Conservation (phyloP, 306 rosid species). For the Pueraria montana region DNA sequence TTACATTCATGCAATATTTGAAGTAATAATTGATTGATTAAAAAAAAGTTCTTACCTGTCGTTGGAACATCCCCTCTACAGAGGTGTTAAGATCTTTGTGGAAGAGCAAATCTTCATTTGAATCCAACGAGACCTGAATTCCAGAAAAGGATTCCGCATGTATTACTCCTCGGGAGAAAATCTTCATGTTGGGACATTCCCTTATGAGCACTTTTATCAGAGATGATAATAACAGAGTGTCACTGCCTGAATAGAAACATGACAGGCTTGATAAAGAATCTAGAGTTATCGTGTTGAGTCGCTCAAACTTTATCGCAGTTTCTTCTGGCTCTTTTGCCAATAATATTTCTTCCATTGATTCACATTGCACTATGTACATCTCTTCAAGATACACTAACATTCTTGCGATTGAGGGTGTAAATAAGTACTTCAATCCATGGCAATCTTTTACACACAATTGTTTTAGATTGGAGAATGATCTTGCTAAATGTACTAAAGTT, state of each 20-base stretch:
- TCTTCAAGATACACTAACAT: background rate
- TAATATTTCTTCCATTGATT: conserved; percentile 26
- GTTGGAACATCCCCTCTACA: background rate
- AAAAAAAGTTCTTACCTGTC: background rate
- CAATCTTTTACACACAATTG: background rate
- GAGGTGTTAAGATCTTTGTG: background rate
- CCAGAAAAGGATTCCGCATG: background rate
- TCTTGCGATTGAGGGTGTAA: conserved; percentile 31
- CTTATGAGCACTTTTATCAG: background rate
- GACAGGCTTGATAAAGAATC: background rate
- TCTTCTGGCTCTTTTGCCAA: background rate
- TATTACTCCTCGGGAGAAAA: background rate
- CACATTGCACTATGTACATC: background rate
- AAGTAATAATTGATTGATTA: background rate
- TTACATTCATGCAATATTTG: too few species aligned
- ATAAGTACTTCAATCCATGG: conserved; percentile 2
- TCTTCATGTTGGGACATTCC: conserved; percentile 22
- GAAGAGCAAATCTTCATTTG: background rate
- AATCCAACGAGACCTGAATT: background rate
- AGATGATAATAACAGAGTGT: conserved; percentile 27
- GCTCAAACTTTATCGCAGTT: background rate
- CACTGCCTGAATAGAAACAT: conserved; percentile 30
- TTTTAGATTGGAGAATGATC: conserved; percentile 26
- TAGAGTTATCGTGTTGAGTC: background rate
- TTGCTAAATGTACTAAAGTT: background rate